Base-by-base conservation (phyloP, 495 filamentous ascomycete genomes). In the Tuber melanosporum region DNA sequence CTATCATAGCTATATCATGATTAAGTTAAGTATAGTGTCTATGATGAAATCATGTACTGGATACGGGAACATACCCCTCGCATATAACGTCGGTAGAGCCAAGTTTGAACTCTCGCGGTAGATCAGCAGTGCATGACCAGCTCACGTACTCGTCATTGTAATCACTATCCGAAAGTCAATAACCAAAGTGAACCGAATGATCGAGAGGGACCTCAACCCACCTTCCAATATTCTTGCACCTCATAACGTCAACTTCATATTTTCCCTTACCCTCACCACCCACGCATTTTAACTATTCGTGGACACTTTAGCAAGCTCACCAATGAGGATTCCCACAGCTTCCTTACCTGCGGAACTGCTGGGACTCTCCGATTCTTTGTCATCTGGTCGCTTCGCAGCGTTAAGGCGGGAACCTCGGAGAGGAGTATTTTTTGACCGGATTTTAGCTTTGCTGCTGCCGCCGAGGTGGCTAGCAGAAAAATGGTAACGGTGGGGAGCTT, bases 61-160 rank as follows among this genome's bases (percentile, higher is more conserved):
- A 43, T 3, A 41, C 5, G 32, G 15, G 7, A 1, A 36, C 44
- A 32, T 72, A 80, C 14, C 95, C 95, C 82, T 99, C 95, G 84
- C 95, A 99, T 5, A 93, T 86, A 17, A 99, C 95, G 74, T 99
- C 95, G 3, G 95, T 98, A 42, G 88, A 86, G 49, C 94, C 95
- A 19, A 98, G 89, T 83, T 95, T 95, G 83, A 99, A 92, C 80
- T 96, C 92, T 0, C 88, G 83, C 0, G 95, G 95, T 0, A 98
- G 85, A 5, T 88, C 85, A 0, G 95, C 93, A 2, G 89, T 90
- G 85, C 95, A 99, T 0, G 92, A 91, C 95, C 95, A 99, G 84
- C 95, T 89, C 49, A 97, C 86, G 85, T 94, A 90, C 82, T 92
- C 88, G 41, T 86, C 82, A 52, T 87, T 87, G 84, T 94, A 94